Conservation (phyloP, 225 moss, liverwort and hornwort species). For the Ulota crispa region DNA sequence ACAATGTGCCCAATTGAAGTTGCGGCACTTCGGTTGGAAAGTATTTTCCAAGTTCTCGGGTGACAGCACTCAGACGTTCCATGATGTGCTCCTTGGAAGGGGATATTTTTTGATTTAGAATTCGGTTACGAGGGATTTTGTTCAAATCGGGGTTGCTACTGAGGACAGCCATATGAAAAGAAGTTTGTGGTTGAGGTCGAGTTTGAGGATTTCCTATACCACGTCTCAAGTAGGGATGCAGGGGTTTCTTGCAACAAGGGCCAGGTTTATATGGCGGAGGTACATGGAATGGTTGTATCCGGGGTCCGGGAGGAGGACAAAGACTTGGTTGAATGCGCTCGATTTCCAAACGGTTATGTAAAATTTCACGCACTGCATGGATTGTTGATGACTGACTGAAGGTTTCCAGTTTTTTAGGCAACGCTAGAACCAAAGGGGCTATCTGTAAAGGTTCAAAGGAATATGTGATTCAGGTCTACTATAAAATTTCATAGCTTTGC, state of each 20-base stretch:
- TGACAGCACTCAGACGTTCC: constrained; percentile 23
- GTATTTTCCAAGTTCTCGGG: constrained; percentile 29
- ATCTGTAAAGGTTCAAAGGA: constrained; percentile 29
- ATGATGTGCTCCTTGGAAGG: constrained; percentile 30
- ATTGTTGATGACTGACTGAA: constrained; percentile 26
- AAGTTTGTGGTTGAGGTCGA: constrained; percentile 19
- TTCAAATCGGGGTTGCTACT: constrained; percentile 28
- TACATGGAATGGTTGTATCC: constrained; percentile 18
- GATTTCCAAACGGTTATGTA: constrained; percentile 15
- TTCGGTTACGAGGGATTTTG: not conserved
- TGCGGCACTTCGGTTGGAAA: constrained; percentile 20
- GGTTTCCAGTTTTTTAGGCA: constrained; percentile 14
- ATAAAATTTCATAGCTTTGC: not conserved
- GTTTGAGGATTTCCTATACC: constrained; percentile 25
- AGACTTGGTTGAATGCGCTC: constrained; percentile 8
- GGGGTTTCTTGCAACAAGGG: constrained; percentile 17
- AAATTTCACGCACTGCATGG: constrained; percentile 26
- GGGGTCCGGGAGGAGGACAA: constrained; percentile 11
- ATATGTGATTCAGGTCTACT: not conserved
- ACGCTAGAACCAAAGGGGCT: constrained; percentile 13
- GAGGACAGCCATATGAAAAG: constrained; percentile 37
- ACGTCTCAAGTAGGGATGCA: constrained; percentile 25
- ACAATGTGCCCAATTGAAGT: not conserved
- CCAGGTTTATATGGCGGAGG: constrained; percentile 21
- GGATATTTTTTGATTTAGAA: not conserved